phyloP scores from a whole-genome alignment of 805 yeast species.

The Cyberlindnera mrakii region DNA sequence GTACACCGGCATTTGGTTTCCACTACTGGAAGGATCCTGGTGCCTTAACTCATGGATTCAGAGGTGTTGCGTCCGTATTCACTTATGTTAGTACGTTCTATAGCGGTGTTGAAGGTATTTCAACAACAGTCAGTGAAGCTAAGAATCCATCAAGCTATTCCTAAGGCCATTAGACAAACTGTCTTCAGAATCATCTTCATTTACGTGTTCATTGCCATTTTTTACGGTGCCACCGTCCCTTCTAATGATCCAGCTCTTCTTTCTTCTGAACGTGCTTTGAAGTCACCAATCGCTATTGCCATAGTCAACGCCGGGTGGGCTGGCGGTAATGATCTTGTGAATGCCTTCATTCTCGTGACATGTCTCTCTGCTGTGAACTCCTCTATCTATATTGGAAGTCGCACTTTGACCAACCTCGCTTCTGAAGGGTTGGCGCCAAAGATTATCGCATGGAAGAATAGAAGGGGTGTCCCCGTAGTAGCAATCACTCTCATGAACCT shows the following conservation, averaged over 20 bases:
- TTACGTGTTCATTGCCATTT: constrained; percentile 55
- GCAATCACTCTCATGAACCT: constrained; percentile 53
- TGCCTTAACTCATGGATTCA: constrained; percentile 39
- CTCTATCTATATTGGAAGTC: constrained; percentile 61
- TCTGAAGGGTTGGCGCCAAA: constrained; percentile 56
- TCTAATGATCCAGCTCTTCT: constrained; percentile 49
- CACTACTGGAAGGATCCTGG: constrained; percentile 28
- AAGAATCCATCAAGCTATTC: constrained; percentile 64
- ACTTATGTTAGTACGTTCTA: constrained; percentile 70
- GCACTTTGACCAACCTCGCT: constrained; percentile 61
- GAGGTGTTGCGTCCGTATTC: constrained; percentile 53
- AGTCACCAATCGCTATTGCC: constrained; percentile 71
- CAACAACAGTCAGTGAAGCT: constrained; percentile 69
- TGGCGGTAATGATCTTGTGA: constrained; percentile 60
- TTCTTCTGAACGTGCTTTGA: constrained; percentile 32
- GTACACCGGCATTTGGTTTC: constrained; percentile 29
- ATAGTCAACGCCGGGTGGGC: constrained; percentile 61
- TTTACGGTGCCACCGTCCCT: constrained; percentile 65
- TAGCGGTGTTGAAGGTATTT: constrained; percentile 74
- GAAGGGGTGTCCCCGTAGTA: constrained; percentile 56
- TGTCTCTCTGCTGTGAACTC: constrained; percentile 67
- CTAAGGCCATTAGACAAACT: constrained; percentile 64
- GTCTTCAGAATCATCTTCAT: constrained; percentile 57
- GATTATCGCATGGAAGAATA: constrained; percentile 44
- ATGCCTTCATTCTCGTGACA: constrained; percentile 62